Base-by-base conservation (phyloP, 2,329 filamentous ascomycete species). In the Cercospora citrullina region DNA sequence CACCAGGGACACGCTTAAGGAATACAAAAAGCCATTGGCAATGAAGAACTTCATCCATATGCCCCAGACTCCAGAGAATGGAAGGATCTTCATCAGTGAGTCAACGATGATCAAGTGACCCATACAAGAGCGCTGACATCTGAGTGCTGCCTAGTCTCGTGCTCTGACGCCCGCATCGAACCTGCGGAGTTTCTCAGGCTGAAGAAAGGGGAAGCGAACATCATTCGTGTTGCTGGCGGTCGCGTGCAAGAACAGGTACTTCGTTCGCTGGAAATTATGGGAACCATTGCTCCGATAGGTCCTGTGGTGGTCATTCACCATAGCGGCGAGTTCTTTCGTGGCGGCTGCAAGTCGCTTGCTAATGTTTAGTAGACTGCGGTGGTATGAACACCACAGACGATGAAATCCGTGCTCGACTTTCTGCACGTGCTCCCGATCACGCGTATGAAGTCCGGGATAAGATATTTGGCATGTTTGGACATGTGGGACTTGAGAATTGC, bases 81-180 rank as follows among this genome's bases (percentile, higher is more conserved):
- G 42, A 48, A 48, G 42, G 18, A 18, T 48, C 21, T 18, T 48
- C 4, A 48, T 48, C 42, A 1, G 42, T 48, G 1, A 1, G 42
- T 39, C 36, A 3, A n/a, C 36, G 0, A 39, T 39, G 6, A n/a
- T 3, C 36, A 2, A 39, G 36, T n/a, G 36, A 14, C 1, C 36
- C 36, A 31, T 39, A 16, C 36, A 2, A 39, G 8, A 12, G 1
- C n/a, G 18, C 42, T 48, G 18, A 48, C 9, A 48, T 21, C 21
- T 23, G 21, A 23, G 2, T 58, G 23, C 12, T 58, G n/a, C 14
- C 23, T 21, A 48, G 60, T 62, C 18, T 62, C 60, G 33, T 62
- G 60, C 36, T 62, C 60, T 51, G 60, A 62, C 36, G 36, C 60
- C 39, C 60, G 39, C 23, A 45, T 62, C 23, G 60, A 62, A 30